Percentiles rank a stretch among this genome's conserved stretches.
Evolutionary conservation across 1,284 basidiomycete genomes (phyloP).

Genomic region (Cryptococcus floricola): DNA sequence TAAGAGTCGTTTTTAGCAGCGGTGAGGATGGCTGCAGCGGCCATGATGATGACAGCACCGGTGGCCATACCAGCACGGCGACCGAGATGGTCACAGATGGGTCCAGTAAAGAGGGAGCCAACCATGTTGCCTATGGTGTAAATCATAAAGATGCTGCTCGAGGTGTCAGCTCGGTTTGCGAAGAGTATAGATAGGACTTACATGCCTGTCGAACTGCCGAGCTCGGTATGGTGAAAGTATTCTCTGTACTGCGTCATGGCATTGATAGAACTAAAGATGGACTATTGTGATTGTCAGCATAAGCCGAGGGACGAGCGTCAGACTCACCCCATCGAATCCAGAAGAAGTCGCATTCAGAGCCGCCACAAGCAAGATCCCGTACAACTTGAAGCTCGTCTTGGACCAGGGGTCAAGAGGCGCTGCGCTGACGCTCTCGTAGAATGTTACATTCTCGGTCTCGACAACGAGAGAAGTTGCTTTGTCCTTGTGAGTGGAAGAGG

Average conservation of each 20-base stretch:
- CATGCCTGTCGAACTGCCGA: conserved; percentile 16
- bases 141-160: conserved; percentile 18
- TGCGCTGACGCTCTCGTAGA: conserved; percentile 15
- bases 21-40: conserved; percentile 53
- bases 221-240: conserved; percentile 18
- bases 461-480: background rate
- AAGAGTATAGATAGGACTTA: background rate
- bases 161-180: background rate
- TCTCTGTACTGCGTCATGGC: conserved; percentile 19
- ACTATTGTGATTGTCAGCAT: background rate
- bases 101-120: conserved; percentile 21
- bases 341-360: conserved; percentile 20
- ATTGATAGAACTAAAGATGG: conserved; percentile 11
- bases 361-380: conserved; percentile 19
- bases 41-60: conserved; percentile 46
- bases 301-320: background rate
- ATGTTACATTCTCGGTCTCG: conserved; percentile 7
- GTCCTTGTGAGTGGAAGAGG: background rate
- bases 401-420: conserved; percentile 18
- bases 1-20: conserved; percentile 51
- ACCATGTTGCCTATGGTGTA: conserved; percentile 23
- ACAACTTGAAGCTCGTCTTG: conserved; percentile 20
- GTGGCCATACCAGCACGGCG: conserved; percentile 21
- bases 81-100: conserved; percentile 22
- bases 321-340: conserved; percentile 21